Conservation (phyloP, 2,329 filamentous ascomycete genomes). For the Aspergillus proliferans region DNA sequence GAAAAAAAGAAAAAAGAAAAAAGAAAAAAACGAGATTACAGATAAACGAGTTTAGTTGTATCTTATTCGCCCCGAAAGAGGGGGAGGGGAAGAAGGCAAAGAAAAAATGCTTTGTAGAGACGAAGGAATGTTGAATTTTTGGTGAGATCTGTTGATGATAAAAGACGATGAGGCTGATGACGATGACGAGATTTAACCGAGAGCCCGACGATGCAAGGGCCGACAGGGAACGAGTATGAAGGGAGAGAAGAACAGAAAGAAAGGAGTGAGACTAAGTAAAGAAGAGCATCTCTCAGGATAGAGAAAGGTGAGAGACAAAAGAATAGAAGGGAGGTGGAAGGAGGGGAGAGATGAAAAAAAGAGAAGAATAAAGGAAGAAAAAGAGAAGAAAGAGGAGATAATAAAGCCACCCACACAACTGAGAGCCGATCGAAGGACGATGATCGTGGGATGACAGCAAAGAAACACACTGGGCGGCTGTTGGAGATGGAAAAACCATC, state of each 20-base stretch:
- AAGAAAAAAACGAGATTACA: too few species aligned
- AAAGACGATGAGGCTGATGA: not conserved
- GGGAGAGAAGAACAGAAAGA: constrained; percentile 10
- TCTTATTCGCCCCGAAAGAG: too few species aligned
- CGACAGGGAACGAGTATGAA: constrained; percentile 12
- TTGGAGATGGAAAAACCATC: constrained; percentile 20
- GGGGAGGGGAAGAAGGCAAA: too few species aligned
- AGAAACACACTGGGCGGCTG: constrained; percentile 20
- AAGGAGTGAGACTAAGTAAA: constrained; percentile 6
- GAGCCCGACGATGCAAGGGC: constrained; percentile 3
- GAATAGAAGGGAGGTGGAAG: constrained; percentile 1
- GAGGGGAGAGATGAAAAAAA: constrained; percentile 2
- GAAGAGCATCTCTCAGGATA: constrained; percentile 4
- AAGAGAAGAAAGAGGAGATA: constrained; percentile 5
- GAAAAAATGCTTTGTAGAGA: too few species aligned
- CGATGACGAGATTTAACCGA: too few species aligned
- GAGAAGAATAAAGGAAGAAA: constrained; percentile 1
- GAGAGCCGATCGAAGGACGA: not conserved
- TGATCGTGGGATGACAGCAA: constrained; percentile 3
- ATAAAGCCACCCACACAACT: constrained; percentile 1
- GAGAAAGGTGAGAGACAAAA: constrained; percentile 13
- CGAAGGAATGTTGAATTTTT: too few species aligned
- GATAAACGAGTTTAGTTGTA: too few species aligned
- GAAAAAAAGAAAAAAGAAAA: too few species aligned
- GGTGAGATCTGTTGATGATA: not conserved